Percentiles rank a stretch among this genome's conserved stretches.
Conservation (phyloP, 306 rosid species). For the Lithocarpus polystachyus region DNA sequence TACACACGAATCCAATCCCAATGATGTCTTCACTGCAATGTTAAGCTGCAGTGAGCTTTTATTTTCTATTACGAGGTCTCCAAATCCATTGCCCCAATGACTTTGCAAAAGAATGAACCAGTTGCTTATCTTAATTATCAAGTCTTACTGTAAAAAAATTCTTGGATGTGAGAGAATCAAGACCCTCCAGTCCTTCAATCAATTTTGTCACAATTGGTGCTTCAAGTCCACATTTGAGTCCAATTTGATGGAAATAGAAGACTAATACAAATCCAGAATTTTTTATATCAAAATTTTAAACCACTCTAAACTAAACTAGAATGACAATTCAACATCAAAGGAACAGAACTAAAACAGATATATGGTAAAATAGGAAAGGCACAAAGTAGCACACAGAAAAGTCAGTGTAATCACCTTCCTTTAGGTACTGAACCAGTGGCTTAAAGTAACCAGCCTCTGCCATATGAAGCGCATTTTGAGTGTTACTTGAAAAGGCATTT, state of each 20-base stretch:
- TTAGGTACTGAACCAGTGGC: constrained; percentile 72
- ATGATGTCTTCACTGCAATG: background rate
- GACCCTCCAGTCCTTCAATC: background rate
- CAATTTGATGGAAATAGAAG: no score
- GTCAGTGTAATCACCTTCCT: constrained; percentile 52
- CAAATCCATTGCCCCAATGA: background rate
- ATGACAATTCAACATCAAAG: background rate
- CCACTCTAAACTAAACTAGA: background rate
- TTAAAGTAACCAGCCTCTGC: constrained; percentile 90
- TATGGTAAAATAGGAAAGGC: background rate
- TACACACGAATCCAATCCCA: background rate
- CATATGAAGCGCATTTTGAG: constrained; percentile 91
- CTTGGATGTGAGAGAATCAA: background rate
- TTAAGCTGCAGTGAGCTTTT: background rate
- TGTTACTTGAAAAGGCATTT: constrained; percentile 62
- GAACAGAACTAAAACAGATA: background rate
- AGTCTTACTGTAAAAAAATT: background rate
- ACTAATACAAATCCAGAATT: no score
- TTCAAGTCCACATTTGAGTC: background rate
- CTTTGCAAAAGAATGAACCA: background rate
- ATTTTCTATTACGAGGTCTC: background rate
- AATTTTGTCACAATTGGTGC: background rate
- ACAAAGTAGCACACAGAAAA: background rate
- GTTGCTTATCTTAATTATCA: background rate
- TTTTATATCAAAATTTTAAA: background rate